A percentile compares a stretch with the other conserved stretches of the same genome.
Conservation (phyloP, 2,329 filamentous ascomycete species). For the Hypoxylon sp. region DNA sequence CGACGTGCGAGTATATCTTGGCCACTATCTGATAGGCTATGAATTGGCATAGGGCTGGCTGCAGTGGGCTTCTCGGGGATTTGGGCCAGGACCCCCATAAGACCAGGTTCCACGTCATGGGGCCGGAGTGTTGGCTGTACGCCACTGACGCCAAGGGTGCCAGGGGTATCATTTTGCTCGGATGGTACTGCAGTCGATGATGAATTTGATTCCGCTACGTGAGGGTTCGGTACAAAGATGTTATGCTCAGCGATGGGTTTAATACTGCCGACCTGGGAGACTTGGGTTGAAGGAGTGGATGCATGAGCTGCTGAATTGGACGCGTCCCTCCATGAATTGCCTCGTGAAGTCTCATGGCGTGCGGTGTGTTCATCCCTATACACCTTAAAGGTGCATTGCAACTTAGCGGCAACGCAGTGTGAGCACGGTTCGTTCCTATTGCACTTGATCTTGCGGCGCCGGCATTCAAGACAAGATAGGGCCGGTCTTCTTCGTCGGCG, state of each 20-base stretch:
- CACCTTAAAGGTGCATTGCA: conserved; percentile 46
- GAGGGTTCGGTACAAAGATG: background rate
- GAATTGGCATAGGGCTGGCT: conserved; percentile 21
- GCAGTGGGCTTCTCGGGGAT: conserved; percentile 37
- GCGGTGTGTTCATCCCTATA: conserved; percentile 22
- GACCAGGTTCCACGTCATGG: conserved; percentile 23
- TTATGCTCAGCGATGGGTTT: conserved; percentile 4
- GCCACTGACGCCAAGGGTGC: no score
- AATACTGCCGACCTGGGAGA: background rate
- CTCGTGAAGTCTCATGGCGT: background rate
- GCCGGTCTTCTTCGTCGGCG: conserved; percentile 48
- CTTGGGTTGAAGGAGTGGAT: conserved; percentile 14
- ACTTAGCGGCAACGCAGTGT: conserved; percentile 47
- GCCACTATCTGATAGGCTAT: conserved; percentile 33
- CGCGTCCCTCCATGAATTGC: conserved; percentile 3
- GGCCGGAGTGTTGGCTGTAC: conserved; percentile 1
- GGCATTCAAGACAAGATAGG: conserved; percentile 54
- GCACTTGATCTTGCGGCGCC: conserved; percentile 57
- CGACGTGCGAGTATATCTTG: conserved; percentile 40
- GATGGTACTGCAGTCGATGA: background rate
- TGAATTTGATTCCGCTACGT: background rate
- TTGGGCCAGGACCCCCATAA: conserved; percentile 33
- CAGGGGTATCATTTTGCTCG: conserved; percentile 12
- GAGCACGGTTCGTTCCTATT: conserved; percentile 53
- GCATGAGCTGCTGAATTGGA: conserved; percentile 20